Conservation (phyloP, 208 protist species). For the Trypanosoma scelopori region DNA sequence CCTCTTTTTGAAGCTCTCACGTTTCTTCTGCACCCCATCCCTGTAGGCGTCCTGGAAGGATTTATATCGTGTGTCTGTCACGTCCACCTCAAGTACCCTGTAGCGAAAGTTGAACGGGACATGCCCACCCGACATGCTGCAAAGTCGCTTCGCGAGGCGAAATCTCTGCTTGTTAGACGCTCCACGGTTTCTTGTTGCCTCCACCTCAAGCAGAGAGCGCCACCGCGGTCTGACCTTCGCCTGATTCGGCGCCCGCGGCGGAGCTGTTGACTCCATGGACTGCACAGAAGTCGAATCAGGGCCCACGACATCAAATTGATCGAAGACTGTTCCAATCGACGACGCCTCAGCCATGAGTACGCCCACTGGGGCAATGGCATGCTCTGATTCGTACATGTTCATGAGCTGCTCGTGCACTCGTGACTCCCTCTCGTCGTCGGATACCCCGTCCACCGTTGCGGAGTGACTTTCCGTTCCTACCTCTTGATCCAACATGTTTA, state of each 20-base stretch:
- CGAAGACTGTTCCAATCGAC: constrained; percentile 52
- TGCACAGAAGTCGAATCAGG: constrained; percentile 40
- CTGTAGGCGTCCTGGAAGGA: constrained; percentile 51
- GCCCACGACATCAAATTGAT: constrained; percentile 67
- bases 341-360: constrained; percentile 67
- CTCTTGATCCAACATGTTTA: constrained; percentile 45
- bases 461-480: constrained; percentile 5
- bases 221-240: constrained; percentile 23
- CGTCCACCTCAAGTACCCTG: constrained; percentile 79
- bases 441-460: background rate
- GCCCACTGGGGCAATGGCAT: constrained; percentile 68
- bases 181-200: constrained; percentile 62
- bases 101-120: constrained; percentile 90
- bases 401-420: constrained; percentile 42
- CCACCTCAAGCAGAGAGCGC: constrained; percentile 45
- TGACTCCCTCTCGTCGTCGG: constrained; percentile 1
- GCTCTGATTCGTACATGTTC: constrained; percentile 70
- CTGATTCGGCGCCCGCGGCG: constrained; percentile 5
- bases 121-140: constrained; percentile 66
- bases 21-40: constrained; percentile 52
- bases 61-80: constrained; percentile 62
- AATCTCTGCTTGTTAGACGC: constrained; percentile 63
- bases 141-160: constrained; percentile 57
- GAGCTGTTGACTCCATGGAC: constrained; percentile 23
- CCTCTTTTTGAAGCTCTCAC: constrained; percentile 45